Evolutionary conservation across 1,284 basidiomycete species (phyloP).

Genomic region (Singerocomus inundabilis): DNA sequence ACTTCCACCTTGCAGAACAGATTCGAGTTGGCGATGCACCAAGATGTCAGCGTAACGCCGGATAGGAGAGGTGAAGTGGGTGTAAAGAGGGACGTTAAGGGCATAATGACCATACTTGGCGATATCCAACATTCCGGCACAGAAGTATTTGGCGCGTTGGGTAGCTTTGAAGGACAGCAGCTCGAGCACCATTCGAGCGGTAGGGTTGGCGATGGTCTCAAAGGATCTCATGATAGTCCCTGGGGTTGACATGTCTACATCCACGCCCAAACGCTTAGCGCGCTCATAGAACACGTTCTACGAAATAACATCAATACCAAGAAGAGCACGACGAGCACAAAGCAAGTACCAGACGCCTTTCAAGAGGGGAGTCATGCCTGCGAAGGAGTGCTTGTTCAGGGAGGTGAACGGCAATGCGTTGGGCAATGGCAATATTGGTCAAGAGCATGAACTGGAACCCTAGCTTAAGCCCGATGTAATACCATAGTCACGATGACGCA

Average conservation of each 20-base stretch:
- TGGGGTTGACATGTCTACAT: constrained; percentile 78
- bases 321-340: constrained; percentile 1
- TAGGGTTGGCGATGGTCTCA: constrained; percentile 67
- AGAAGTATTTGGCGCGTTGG: constrained; percentile 95
- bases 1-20: constrained; percentile 76
- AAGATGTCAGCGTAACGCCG: constrained; percentile 93
- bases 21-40: constrained; percentile 95
- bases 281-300: constrained; percentile 77
- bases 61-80: constrained; percentile 95
- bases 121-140: constrained; percentile 98
- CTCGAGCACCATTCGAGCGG: constrained; percentile 73
- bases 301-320: constrained; percentile 8
- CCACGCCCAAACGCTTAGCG: constrained; percentile 80
- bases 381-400: constrained; percentile 95
- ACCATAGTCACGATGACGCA: constrained; percentile 2
- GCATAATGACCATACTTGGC: constrained; percentile 97
- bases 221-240: constrained; percentile 86
- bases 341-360: constrained; percentile 74
- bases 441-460: constrained; percentile 83
- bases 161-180: constrained; percentile 87
- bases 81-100: constrained; percentile 90
- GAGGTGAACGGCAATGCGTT: constrained; percentile 89
- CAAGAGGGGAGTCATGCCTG: constrained; percentile 90
- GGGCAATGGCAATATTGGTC: constrained; percentile 87
- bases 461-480: constrained; percentile 1